A percentile compares a stretch with the other conserved stretches of the same genome.
Conservation (phyloP, 768 basidiomycete species). For the Asterophora parasitica region DNA sequence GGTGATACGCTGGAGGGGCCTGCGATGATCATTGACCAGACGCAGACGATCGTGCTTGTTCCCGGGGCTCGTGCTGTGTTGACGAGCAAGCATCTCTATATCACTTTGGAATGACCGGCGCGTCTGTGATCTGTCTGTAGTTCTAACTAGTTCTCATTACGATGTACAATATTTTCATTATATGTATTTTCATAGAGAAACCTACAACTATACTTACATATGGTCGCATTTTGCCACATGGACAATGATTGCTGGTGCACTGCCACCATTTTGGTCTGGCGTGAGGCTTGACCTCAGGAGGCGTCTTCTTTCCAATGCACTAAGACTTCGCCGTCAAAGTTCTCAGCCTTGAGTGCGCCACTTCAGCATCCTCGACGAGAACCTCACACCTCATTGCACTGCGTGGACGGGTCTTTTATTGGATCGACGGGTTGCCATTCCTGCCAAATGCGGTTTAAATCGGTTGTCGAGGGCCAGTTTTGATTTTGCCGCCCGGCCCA, state of each 20-base stretch:
- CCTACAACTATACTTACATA: no score
- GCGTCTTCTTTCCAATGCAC: background rate
- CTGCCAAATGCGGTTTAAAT: constrained; percentile 13
- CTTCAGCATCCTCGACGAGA: background rate
- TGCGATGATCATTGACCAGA: constrained; percentile 92
- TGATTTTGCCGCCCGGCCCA: constrained; percentile 11
- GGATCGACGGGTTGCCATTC: constrained; percentile 15
- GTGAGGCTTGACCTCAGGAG: background rate
- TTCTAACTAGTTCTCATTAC: no score
- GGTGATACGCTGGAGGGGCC: constrained; percentile 80
- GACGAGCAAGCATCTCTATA: constrained; percentile 65
- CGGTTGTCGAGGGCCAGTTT: constrained; percentile 11
- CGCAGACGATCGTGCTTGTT: constrained; percentile 90
- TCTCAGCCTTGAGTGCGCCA: background rate
- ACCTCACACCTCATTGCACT: background rate
- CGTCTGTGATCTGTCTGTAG: background rate
- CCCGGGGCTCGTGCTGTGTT: constrained; percentile 65
- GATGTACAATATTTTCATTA: no score
- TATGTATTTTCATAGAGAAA: no score
- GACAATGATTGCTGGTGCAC: constrained; percentile 14
- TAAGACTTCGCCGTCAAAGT: background rate
- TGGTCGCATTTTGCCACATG: no score
- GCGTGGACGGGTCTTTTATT: background rate
- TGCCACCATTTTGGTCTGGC: constrained; percentile 5
- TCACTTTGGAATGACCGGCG: constrained; percentile 34